Base-by-base conservation (phyloP, 164 flowering plant species). In the Sextonia rubra region DNA sequence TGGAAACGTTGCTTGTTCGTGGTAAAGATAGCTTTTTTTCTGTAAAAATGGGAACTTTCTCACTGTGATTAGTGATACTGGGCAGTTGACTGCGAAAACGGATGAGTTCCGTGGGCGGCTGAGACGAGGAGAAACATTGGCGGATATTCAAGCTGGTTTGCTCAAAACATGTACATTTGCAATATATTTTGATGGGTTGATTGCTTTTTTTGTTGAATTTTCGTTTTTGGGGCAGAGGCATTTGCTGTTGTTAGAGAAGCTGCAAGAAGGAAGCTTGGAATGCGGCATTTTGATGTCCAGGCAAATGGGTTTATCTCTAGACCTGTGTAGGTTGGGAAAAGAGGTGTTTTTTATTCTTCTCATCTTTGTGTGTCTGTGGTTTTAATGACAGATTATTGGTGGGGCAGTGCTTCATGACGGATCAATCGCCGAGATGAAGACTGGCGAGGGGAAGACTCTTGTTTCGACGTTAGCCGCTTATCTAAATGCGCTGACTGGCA, bases 201-300 rank as follows among this genome's bases (percentile, higher is more conserved):
- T n/a, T 29, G 17, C 6, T 4, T 27, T 32, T 55, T n/a, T 22
- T 63, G 44, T 52, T 72, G 12, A 32, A 20, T 66, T 12, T 9
- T 12, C n/a, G n/a, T 55, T 72, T 29, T 69, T 26, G 78, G 44
- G 77, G 7, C 74, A 95, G 99, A 96, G 87, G 97, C 97, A 30
- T 96, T 96, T 90, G 97, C 99, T 71, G 97, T 96, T 76, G 98
- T 93, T 70, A 92, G 98, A 52, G 99, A 96, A 87, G 98, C 98
- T 63, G 99, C 98, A 25, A 96, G 55, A 71, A 85, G 98, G 81
- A 93, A 85, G 81, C 94, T 96, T 76, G 97, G 98, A 68, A 96
- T 96, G 99, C 94, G 99, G 30, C 99, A 93, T 80, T 96, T 93
- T 83, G 99, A 93, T 88, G 99, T 93, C 49, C 99, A 96, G 97